A percentile compares a stretch with the other conserved stretches of the same genome.
Evolutionary conservation across 805 yeast genomes (phyloP).

Genomic region (Cyberlindnera xishuangbannaensis): DNA sequence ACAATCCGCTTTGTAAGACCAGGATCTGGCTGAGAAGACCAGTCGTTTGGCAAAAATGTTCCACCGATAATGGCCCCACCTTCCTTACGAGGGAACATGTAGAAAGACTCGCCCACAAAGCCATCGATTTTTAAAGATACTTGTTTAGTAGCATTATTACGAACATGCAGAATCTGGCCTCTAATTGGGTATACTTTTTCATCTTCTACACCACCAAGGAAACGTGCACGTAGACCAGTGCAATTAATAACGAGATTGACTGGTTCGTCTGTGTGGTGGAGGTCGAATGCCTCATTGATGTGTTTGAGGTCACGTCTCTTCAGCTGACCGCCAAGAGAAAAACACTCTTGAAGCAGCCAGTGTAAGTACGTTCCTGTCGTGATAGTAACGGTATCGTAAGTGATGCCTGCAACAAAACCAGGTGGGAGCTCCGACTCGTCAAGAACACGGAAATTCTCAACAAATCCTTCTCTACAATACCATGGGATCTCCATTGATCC

Average conservation of each 20-base stretch:
- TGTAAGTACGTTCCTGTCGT: conserved; percentile 52
- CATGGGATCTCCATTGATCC: conserved; percentile 39
- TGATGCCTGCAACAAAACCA: conserved; percentile 37
- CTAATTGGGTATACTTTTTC: conserved; percentile 42
- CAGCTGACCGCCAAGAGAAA: conserved; percentile 42
- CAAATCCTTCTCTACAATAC: conserved; percentile 34
- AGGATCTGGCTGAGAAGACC: conserved; percentile 33
- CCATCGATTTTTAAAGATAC: conserved; percentile 29
- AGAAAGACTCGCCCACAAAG: conserved; percentile 40
- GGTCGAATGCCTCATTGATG: conserved; percentile 43
- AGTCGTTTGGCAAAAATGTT: conserved; percentile 25
- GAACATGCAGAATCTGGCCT: conserved; percentile 49
- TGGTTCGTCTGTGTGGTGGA: conserved; percentile 32
- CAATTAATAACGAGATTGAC: conserved; percentile 54
- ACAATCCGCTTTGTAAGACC: conserved; percentile 42
- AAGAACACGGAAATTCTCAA: conserved; percentile 34
- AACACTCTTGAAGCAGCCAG: conserved; percentile 42
- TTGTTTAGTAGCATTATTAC: conserved; percentile 23
- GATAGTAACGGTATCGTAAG: conserved; percentile 51
- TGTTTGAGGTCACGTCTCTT: conserved; percentile 35
- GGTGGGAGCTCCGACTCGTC: conserved; percentile 26
- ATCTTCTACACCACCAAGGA: conserved; percentile 42
- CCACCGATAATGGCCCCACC: conserved; percentile 74
- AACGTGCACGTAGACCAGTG: conserved; percentile 45
- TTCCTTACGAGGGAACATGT: conserved; percentile 65